Evolutionary conservation across 371 early-diverging fungal genomes (phyloP).

Genomic region (Chytridiales sp.): DNA sequence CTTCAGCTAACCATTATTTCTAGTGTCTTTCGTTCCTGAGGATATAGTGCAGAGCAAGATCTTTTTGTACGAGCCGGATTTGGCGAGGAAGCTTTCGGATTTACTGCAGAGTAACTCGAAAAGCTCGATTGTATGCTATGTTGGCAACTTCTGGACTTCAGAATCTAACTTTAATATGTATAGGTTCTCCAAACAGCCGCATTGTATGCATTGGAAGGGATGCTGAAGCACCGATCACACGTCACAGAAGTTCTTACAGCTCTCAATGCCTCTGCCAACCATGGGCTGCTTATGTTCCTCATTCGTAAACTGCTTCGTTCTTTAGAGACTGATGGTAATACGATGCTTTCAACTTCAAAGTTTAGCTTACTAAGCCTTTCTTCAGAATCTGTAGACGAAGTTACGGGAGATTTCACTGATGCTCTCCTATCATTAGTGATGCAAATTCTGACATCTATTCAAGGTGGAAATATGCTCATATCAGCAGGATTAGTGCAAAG

Average conservation of each 20-base stretch:
- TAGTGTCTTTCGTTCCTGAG: slow-evolving; percentile 48
- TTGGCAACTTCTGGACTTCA: neutral
- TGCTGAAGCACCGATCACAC: slow-evolving; percentile 73
- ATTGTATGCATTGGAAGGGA: slow-evolving; percentile 76
- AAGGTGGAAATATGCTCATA: slow-evolving; percentile 87
- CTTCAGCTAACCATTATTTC: slow-evolving; percentile 10
- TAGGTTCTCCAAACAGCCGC: slow-evolving; percentile 76
- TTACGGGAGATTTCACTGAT: slow-evolving; percentile 75
- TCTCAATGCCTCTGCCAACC: slow-evolving; percentile 89
- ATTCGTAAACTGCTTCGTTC: slow-evolving; percentile 55
- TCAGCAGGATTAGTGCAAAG: slow-evolving; percentile 85
- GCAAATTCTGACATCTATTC: slow-evolving; percentile 72
- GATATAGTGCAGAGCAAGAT: slow-evolving; percentile 69
- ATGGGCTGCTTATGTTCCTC: slow-evolving; percentile 77
- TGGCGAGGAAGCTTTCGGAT: slow-evolving; percentile 74
- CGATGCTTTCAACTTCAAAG: neutral
- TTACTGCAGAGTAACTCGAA: slow-evolving; percentile 68
- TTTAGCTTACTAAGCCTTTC: too few species aligned
- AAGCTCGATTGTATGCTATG: neutral
- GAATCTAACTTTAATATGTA: neutral
- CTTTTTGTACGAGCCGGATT: slow-evolving; percentile 81
- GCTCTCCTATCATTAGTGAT: slow-evolving; percentile 77
- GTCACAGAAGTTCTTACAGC: slow-evolving; percentile 80
- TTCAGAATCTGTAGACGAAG: neutral
- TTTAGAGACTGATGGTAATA: slow-evolving; percentile 41